A percentile compares a stretch with the other conserved stretches of the same genome.
Conservation (phyloP, 768 basidiomycete genomes). For the Tricholoma sp. region DNA sequence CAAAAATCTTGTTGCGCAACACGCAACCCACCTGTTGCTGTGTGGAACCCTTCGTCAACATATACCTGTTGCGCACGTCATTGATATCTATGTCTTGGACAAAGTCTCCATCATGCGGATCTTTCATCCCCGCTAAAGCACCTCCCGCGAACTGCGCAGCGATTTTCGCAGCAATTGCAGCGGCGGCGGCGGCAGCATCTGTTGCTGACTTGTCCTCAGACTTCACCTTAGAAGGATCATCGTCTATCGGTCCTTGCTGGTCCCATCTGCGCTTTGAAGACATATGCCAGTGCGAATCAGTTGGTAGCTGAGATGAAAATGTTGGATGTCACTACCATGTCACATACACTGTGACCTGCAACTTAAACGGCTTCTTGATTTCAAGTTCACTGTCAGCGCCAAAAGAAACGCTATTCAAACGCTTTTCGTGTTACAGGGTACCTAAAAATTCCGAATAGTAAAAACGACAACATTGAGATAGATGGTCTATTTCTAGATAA, state of each 20-base stretch:
- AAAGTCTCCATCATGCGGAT: slow-evolving; percentile 73
- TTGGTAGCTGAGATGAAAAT: background rate
- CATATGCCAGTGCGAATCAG: slow-evolving; percentile 28
- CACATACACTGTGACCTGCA: no score
- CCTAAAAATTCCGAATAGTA: background rate
- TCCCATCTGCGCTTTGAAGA: slow-evolving; percentile 82
- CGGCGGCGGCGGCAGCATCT: slow-evolving; percentile 60
- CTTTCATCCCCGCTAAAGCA: slow-evolving; percentile 41
- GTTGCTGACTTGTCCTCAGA: slow-evolving; percentile 42
- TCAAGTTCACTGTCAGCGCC: no score
- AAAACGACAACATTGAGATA: background rate
- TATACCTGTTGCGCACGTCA: slow-evolving; percentile 88
- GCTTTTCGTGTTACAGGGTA: no score
- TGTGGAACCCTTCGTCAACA: slow-evolving; percentile 88
- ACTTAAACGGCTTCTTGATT: no score
- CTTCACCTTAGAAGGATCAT: slow-evolving; percentile 18
- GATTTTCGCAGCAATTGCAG: slow-evolving; percentile 91
- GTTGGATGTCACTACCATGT: background rate
- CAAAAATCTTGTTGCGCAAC: background rate
- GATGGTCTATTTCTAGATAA: slow-evolving; percentile 22
- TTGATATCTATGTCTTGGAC: slow-evolving; percentile 94
- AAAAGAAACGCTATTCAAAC: no score
- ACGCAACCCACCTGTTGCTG: slow-evolving; percentile 70
- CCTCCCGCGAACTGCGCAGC: slow-evolving; percentile 71
- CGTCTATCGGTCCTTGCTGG: slow-evolving; percentile 47